phyloP scores from a whole-genome alignment of 2,329 filamentous ascomycete genomes.

The Neopestalotiopsis sp. region DNA sequence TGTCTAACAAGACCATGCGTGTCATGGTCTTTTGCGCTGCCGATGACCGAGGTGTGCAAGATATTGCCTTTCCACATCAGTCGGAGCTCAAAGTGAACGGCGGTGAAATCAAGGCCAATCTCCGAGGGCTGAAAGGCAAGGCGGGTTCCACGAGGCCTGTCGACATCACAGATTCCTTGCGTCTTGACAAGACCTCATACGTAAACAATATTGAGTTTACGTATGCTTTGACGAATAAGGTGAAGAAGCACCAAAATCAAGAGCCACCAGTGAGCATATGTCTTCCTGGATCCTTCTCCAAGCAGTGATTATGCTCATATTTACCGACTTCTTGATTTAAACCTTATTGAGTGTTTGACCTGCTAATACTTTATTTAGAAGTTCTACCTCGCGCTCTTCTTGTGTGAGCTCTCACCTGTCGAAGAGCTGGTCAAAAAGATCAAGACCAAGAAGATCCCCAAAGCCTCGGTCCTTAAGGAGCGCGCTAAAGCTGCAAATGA shows the following conservation, averaged over 20 bases:
- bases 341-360: background rate
- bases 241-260: constrained; percentile 44
- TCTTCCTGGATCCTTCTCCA: constrained; percentile 19
- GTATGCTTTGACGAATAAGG: constrained; percentile 91
- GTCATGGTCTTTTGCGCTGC: constrained; percentile 85
- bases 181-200: constrained; percentile 70
- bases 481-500: constrained; percentile 83
- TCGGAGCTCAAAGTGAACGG: constrained; percentile 91
- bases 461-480: constrained; percentile 81
- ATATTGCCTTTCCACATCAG: constrained; percentile 90
- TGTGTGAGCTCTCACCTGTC: constrained; percentile 77
- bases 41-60: constrained; percentile 67
- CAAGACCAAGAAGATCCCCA: constrained; percentile 73
- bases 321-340: constrained; percentile 10
- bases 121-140: constrained; percentile 94
- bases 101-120: constrained; percentile 88
- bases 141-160: constrained; percentile 92
- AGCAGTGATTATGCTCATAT: constrained; percentile 21
- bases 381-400: constrained; percentile 73
- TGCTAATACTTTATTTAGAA: constrained; percentile 54
- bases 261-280: constrained; percentile 32
- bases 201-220: constrained; percentile 82
- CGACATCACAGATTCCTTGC: constrained; percentile 82
- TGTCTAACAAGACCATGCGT: constrained; percentile 65
- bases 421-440: constrained; percentile 74